These are phyloP conservation scores for Massariosphaeria phaeospora DNA, from an alignment of 495 filamentous ascomycete species.

Conservation along the genomic window DNA sequence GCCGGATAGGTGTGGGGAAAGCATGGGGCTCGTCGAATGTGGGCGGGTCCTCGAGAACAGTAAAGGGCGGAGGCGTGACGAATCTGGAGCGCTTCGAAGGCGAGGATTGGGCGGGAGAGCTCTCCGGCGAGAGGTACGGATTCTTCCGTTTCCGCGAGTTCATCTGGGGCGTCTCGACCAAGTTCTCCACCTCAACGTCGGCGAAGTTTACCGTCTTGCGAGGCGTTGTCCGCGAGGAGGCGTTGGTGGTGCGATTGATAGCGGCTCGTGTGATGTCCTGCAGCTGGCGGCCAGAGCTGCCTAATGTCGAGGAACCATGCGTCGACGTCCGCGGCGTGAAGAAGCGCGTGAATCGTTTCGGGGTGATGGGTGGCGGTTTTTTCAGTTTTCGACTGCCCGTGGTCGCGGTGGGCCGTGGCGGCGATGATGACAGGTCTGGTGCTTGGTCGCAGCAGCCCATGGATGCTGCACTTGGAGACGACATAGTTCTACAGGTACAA, in stretches of 20 bases:
- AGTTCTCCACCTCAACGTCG: slow-evolving; percentile 15
- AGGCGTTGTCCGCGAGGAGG: slow-evolving; percentile 2
- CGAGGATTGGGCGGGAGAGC: slow-evolving; percentile 54
- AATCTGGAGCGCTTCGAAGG: slow-evolving; percentile 43
- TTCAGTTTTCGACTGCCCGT: slow-evolving; percentile 35
- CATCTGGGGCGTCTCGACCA: slow-evolving; percentile 16
- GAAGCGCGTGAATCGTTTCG: slow-evolving; percentile 64
- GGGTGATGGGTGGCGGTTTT: slow-evolving; percentile 43
- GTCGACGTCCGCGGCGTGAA: slow-evolving; percentile 64
- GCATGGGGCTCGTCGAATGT: slow-evolving; percentile 26
- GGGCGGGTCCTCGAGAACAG: slow-evolving; percentile 20
- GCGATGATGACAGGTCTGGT: slow-evolving; percentile 29
- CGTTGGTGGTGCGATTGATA: slow-evolving; percentile 29
- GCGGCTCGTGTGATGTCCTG: slow-evolving; percentile 55
- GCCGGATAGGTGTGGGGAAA: slow-evolving; percentile 30
- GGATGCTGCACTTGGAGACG: not conserved
- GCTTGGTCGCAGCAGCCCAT: slow-evolving; percentile 17
- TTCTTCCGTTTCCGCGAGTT: slow-evolving; percentile 35
- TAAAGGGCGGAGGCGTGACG: slow-evolving; percentile 42
- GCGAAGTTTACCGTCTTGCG: slow-evolving; percentile 32
- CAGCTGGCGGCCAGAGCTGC: slow-evolving; percentile 51
- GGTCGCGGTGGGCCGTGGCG: slow-evolving; percentile 17
- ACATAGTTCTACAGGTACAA: slow-evolving; percentile 13
- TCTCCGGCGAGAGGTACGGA: slow-evolving; percentile 38
- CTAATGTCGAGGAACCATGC: slow-evolving; percentile 40